Conservation (phyloP, 139 green algal genomes). For the Tetradesmus obliquus region DNA sequence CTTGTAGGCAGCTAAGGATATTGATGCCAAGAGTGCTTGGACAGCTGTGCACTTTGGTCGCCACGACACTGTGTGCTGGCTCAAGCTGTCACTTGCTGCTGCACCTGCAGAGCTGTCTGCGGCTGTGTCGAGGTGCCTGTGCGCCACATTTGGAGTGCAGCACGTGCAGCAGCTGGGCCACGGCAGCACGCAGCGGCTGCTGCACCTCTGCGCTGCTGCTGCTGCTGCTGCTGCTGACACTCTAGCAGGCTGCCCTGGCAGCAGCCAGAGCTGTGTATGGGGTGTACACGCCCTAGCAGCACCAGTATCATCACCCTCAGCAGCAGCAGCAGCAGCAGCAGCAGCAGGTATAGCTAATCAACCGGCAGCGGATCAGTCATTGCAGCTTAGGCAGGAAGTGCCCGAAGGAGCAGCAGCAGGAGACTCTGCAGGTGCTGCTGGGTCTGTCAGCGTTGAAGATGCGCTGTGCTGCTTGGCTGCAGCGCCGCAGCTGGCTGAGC, state of each 20-base stretch:
- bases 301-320: background rate
- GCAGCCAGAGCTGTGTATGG: conserved; percentile 6
- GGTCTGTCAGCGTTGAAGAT: background rate
- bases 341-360: background rate
- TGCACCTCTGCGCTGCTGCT: background rate
- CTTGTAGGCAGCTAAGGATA: too few relatives aligned
- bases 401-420: background rate
- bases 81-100: background rate
- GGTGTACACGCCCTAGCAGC: background rate
- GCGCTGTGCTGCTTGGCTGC: background rate
- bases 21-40: too few relatives aligned
- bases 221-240: background rate
- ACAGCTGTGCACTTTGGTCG: too few relatives aligned
- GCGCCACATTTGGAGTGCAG: background rate
- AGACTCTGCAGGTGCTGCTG: background rate
- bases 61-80: too few relatives aligned
- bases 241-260: too few relatives aligned
- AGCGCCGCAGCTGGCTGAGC: conserved; percentile 1
- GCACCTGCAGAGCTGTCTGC: background rate
- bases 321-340: conserved; percentile 1
- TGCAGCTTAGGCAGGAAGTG: background rate
- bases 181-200: conserved; percentile 4
- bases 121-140: conserved; percentile 15
- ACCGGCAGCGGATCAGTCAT: background rate
- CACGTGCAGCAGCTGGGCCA: conserved; percentile 23